A percentile compares a stretch with the other conserved stretches of the same genome.
These are phyloP conservation scores for Stachybotrys echinatus DNA, from an alignment of 2,329 filamentous ascomycete species.

Conservation along the genomic window DNA sequence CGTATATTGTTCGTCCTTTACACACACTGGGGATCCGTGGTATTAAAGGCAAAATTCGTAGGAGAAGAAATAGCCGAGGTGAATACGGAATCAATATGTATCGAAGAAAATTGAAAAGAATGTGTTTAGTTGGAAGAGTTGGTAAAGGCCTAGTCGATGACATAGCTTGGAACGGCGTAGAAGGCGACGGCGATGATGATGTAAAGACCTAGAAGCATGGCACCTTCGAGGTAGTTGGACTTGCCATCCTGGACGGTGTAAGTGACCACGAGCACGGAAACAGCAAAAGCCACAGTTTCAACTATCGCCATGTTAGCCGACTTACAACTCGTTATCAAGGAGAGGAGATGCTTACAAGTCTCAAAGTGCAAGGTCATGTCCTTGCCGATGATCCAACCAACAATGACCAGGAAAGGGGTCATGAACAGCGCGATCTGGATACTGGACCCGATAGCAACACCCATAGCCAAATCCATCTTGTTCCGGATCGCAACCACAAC, in stretches of 20 bases:
- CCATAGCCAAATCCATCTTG: constrained; percentile 71
- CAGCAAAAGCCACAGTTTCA: constrained; percentile 71
- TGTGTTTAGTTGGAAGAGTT: neutral
- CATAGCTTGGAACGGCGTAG: constrained; percentile 47
- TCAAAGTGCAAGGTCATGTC: constrained; percentile 78
- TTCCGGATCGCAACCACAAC: constrained; percentile 74
- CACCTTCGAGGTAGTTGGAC: constrained; percentile 79
- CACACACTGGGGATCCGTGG: too few relatives aligned
- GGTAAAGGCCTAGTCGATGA: constrained; percentile 32
- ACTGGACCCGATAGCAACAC: constrained; percentile 75
- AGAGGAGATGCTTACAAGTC: constrained; percentile 33
- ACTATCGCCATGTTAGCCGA: constrained; percentile 33
- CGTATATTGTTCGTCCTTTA: too few relatives aligned
- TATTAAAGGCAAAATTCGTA: neutral
- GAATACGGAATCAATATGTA: neutral
- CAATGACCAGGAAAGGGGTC: constrained; percentile 72
- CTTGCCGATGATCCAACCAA: constrained; percentile 70
- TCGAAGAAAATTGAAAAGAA: neutral
- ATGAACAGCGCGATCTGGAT: constrained; percentile 80
- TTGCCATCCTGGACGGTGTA: constrained; percentile 77
- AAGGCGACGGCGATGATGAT: constrained; percentile 57
- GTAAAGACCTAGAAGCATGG: constrained; percentile 56
- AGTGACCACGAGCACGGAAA: constrained; percentile 70
- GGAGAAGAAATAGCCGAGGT: neutral
- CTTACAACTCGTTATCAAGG: neutral